phyloP scores from a whole-genome alignment of 352 stramenopile genomes.

The Pythium guiyangense region DNA sequence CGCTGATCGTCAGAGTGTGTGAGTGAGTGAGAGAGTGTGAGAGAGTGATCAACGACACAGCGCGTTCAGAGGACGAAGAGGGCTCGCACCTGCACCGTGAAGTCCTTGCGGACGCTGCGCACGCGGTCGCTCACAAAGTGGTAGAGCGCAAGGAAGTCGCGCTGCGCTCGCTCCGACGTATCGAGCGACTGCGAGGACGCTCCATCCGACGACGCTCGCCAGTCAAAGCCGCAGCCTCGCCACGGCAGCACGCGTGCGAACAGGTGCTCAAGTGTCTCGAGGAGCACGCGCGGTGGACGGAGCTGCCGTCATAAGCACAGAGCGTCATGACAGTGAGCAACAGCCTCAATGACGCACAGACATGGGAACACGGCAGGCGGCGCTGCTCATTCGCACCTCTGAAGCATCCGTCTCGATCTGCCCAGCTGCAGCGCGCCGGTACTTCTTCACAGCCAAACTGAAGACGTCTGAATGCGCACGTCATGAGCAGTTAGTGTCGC shows the following conservation, averaged over 20 bases:
- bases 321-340: not conserved
- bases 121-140: constrained; percentile 71
- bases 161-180: constrained; percentile 4
- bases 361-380: not conserved
- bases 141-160: constrained; percentile 52
- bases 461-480: constrained; percentile 7
- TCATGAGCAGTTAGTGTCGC: not conserved
- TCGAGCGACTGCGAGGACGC: not conserved
- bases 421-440: constrained; percentile 44
- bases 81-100: constrained; percentile 49
- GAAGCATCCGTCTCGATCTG: constrained; percentile 17
- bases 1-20: constrained; percentile 17
- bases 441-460: constrained; percentile 37
- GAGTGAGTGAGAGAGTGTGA: not conserved
- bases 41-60: no score
- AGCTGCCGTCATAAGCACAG: constrained; percentile 13
- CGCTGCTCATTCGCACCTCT: not conserved
- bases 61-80: no score
- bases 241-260: constrained; percentile 33
- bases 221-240: constrained; percentile 29
- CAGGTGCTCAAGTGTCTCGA: constrained; percentile 37
- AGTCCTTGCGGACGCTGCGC: constrained; percentile 68
- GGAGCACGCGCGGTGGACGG: constrained; percentile 30
- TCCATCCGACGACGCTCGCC: not conserved
- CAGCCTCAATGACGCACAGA: not conserved